phyloP scores from a whole-genome alignment of 345 rosid species.

The Nephelium lappaceum region DNA sequence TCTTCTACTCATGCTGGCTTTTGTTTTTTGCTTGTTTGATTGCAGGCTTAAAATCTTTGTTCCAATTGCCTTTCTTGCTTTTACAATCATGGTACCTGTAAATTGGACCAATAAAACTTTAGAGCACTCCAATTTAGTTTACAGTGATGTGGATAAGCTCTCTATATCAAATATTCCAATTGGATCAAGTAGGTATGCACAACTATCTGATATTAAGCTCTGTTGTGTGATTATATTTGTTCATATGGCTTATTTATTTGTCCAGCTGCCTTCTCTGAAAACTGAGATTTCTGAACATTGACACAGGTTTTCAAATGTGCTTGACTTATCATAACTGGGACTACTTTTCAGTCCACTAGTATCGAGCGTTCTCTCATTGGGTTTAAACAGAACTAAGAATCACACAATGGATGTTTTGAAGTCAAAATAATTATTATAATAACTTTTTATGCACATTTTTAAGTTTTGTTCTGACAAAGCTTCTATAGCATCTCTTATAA shows the following conservation, averaged over 20 bases:
- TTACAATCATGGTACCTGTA: constrained; percentile 77
- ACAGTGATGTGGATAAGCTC: constrained; percentile 77
- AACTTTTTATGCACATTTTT: not conserved
- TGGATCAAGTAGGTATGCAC: constrained; percentile 67
- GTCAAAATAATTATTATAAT: not conserved
- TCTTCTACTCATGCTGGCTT: not conserved
- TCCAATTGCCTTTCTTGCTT: constrained; percentile 74
- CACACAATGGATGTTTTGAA: not conserved
- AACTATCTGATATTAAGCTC: constrained; percentile 17
- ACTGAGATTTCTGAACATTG: no score
- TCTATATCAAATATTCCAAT: constrained; percentile 87
- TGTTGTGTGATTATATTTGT: not conserved
- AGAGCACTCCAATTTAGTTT: constrained; percentile 53
- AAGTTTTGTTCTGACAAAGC: not conserved
- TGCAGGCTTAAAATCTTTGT: constrained; percentile 85
- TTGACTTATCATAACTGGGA: not conserved
- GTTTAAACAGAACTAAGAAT: not conserved
- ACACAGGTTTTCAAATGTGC: not conserved
- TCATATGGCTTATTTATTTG: not conserved
- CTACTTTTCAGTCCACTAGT: not conserved
- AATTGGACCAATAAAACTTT: constrained; percentile 80
- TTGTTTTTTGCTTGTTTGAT: constrained; percentile 16
- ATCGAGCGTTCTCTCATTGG: not conserved
- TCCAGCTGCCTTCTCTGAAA: no score
- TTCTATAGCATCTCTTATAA: not conserved